Evolutionary conservation across 345 rosid species (phyloP).

Genomic region (Cardamine resedifolia): DNA sequence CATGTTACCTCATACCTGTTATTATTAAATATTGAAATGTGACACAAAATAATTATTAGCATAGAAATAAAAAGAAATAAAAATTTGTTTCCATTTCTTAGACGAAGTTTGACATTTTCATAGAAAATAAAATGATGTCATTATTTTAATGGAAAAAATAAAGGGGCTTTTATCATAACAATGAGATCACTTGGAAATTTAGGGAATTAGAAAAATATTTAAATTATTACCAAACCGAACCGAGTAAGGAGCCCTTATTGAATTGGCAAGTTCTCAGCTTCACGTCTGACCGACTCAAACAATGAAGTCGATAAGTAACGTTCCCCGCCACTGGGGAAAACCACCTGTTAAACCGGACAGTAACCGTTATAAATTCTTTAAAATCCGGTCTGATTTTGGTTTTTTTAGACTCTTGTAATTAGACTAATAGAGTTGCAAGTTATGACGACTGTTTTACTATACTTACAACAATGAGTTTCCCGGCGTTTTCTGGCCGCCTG

Average conservation of each 20-base stretch:
- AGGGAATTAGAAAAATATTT: too few relatives aligned
- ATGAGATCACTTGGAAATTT: too few relatives aligned
- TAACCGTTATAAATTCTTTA: background rate
- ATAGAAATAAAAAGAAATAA: too few relatives aligned
- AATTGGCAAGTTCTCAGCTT: slow-evolving; percentile 53
- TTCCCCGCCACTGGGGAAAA: slow-evolving; percentile 79
- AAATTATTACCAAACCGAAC: background rate
- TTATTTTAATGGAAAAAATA: background rate
- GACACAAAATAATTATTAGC: too few relatives aligned
- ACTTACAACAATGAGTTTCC: slow-evolving; percentile 71
- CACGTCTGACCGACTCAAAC: slow-evolving; percentile 52
- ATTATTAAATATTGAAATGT: too few relatives aligned
- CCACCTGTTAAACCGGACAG: slow-evolving; percentile 31
- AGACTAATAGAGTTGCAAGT: background rate
- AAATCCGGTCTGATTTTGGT: slow-evolving; percentile 1
- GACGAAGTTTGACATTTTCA: background rate
- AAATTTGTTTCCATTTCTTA: too few relatives aligned
- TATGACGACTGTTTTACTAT: background rate
- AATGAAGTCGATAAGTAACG: slow-evolving; percentile 64
- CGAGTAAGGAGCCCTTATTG: slow-evolving; percentile 28
- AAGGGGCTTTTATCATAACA: background rate
- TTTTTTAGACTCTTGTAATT: background rate
- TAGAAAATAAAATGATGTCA: too few relatives aligned
- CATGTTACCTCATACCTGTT: too few relatives aligned
- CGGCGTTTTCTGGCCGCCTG: slow-evolving; percentile 61